Evolutionary conservation across 2,329 filamentous ascomycete genomes (phyloP).

Genomic region (Triangularia setosa): DNA sequence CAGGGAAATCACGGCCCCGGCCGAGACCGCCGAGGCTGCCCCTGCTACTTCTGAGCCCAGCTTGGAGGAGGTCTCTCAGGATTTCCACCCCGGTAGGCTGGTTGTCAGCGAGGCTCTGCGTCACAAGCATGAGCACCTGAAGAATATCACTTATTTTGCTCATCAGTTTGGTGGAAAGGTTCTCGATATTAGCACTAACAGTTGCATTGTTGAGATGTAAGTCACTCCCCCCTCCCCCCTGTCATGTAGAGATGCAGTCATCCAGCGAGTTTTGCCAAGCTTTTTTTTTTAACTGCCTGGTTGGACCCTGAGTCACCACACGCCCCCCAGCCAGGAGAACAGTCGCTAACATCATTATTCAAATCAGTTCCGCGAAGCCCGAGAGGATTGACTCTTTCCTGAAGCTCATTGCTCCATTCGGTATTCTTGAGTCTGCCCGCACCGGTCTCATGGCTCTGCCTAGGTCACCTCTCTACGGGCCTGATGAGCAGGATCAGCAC

Average conservation of each 20-base stretch:
- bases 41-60: conserved; percentile 35
- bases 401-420: conserved; percentile 90
- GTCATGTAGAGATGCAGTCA: not conserved
- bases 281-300: not conserved
- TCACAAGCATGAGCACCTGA: conserved; percentile 96
- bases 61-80: conserved; percentile 49
- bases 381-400: conserved; percentile 94
- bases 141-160: conserved; percentile 91
- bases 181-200: conserved; percentile 94
- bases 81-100: conserved; percentile 88
- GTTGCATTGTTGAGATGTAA: conserved; percentile 97
- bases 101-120: conserved; percentile 83
- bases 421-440: conserved; percentile 91
- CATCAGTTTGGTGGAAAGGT: conserved; percentile 99
- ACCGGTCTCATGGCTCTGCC: conserved; percentile 97
- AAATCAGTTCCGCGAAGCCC: conserved; percentile 77
- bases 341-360: conserved; percentile 37
- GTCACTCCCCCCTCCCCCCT: conserved; percentile 34
- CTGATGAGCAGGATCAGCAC: conserved; percentile 65
- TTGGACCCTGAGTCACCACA: not conserved
- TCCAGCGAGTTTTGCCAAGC: conserved; percentile 8
- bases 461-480: conserved; percentile 78
- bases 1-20: conserved; percentile 67
- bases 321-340: not conserved
- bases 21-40: conserved; percentile 36